These are phyloP conservation scores for Hypoxylon lenormandii DNA, from an alignment of 495 filamentous ascomycete species.

Conservation along the genomic window DNA sequence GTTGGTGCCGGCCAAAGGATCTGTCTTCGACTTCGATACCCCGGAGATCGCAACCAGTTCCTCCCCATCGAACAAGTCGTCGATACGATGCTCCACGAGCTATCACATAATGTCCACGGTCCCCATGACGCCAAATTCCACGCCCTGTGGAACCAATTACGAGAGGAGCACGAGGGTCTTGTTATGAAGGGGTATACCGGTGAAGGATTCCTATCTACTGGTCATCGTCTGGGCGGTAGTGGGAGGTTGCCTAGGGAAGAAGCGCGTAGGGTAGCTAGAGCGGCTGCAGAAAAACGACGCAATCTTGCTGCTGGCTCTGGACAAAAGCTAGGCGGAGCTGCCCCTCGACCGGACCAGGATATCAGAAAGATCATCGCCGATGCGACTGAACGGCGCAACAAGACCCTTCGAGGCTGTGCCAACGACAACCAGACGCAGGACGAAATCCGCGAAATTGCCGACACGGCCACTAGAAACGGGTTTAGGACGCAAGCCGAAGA, in stretches of 20 bases:
- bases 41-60: constrained; percentile 80
- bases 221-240: constrained; percentile 78
- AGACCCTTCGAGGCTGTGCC: constrained; percentile 76
- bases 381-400: constrained; percentile 75
- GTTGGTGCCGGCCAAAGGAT: constrained; percentile 80
- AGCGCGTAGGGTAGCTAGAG: constrained; percentile 78
- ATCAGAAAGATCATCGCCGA: constrained; percentile 80
- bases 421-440: constrained; percentile 71
- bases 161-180: constrained; percentile 83
- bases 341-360: constrained; percentile 71
- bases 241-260: constrained; percentile 75
- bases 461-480: constrained; percentile 76
- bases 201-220: constrained; percentile 84
- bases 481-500: constrained; percentile 87
- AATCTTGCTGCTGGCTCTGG: constrained; percentile 71
- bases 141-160: constrained; percentile 85
- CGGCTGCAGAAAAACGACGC: constrained; percentile 79
- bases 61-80: constrained; percentile 80
- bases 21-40: constrained; percentile 83
- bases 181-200: constrained; percentile 86
- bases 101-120: constrained; percentile 86
- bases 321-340: constrained; percentile 76
- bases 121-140: constrained; percentile 87
- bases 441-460: constrained; percentile 70
- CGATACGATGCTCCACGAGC: constrained; percentile 96